Evolutionary conservation across 768 basidiomycete species (phyloP).

Genomic region (Lanmaoa rubissima): DNA sequence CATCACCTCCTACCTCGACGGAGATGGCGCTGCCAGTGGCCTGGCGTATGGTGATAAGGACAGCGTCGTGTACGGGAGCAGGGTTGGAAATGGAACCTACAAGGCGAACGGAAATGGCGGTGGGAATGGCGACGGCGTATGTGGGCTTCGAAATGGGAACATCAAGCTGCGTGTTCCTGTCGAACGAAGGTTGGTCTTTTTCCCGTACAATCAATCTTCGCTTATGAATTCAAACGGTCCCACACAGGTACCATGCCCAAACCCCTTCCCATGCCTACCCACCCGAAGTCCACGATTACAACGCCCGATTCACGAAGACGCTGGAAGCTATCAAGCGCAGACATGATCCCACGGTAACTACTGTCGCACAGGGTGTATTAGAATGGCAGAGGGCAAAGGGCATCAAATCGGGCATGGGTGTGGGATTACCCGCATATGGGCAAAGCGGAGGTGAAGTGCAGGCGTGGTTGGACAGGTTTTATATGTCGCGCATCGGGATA

Average conservation of each 20-base stretch:
- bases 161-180: constrained; percentile 14
- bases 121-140: constrained; percentile 14
- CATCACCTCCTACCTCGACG: constrained; percentile 24
- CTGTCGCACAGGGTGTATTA: constrained; percentile 91
- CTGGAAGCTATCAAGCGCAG: constrained; percentile 88
- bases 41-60: constrained; percentile 17
- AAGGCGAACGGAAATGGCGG: constrained; percentile 24
- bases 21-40: constrained; percentile 22
- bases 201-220: neutral
- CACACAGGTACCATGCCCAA: constrained; percentile 78
- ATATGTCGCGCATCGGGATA: constrained; percentile 93
- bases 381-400: constrained; percentile 80
- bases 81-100: constrained; percentile 8
- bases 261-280: constrained; percentile 73
- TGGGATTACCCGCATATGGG: constrained; percentile 35
- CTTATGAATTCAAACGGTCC: constrained; percentile 3
- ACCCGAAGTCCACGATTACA: constrained; percentile 91
- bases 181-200: constrained; percentile 13
- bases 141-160: constrained; percentile 18
- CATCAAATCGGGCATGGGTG: constrained; percentile 25
- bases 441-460: constrained; percentile 86
- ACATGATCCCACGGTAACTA: constrained; percentile 97
- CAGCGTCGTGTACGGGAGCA: constrained; percentile 8
- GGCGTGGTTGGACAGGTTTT: constrained; percentile 96
- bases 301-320: constrained; percentile 82